Evolutionary conservation across 2,329 filamentous ascomycete species (phyloP), one percentile per base, ranked within the genome.

Genomic region (Pseudovirgaria hyperparasitica): DNA sequence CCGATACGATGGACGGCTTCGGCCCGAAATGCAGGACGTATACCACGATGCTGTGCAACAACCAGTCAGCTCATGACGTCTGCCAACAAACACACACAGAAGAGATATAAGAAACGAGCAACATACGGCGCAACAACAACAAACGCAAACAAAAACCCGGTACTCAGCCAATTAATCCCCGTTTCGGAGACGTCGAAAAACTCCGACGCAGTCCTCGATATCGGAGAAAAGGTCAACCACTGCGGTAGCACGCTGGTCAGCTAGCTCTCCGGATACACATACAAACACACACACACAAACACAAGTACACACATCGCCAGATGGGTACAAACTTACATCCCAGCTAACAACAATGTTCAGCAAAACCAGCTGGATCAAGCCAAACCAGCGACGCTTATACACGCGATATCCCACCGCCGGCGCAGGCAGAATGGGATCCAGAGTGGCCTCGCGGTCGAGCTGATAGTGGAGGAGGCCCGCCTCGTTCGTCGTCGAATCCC

Each of bases 291-390:
- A n/a, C n/a, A n/a, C n/a, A n/a, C n/a, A n/a, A n/a, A n/a, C n/a
- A n/a, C n/a, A n/a, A n/a, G n/a, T n/a, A n/a, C n/a, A n/a, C n/a
- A n/a, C n/a, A n/a, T n/a, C n/a, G n/a, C n/a, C n/a, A 17, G 23
- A 32, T 29, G 7, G 14, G 9, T 12, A 14, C 29, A 23, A 22
- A 75, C 82, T 65, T 67, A 90, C 82, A 70, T 92, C 84, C 87
- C 87, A 96, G 46, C 82, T 92, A 22, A 93, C 78, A 34, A 96
- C 72, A 30, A 94, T 77, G 50, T 96, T 98, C 56, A 96, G 63
- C 43, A 96, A 56, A 5, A 85, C 78, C 46, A 96, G 58, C 54
- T 93, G 82, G 13, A 70, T 58, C 27, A 98, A 62, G 1, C 90
- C 90, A 50, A 93, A 81, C 75, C 84, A 98, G 23, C 90, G 70